phyloP scores from a whole-genome alignment of 345 rosid genomes.

The Sonneratia caseolaris region DNA sequence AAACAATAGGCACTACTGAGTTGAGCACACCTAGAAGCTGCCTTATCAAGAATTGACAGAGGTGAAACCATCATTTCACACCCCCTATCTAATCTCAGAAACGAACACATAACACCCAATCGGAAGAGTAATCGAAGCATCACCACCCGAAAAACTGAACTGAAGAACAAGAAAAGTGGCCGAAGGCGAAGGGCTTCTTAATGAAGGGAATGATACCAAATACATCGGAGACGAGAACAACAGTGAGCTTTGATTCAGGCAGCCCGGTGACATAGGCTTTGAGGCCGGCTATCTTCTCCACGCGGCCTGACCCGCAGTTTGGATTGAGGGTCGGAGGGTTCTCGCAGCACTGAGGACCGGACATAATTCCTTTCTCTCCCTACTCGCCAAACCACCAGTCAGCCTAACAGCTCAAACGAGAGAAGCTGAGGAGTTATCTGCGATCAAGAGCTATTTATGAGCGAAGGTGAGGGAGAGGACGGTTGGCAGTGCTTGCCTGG shows the following conservation, averaged over 20 bases:
- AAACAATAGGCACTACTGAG: background rate
- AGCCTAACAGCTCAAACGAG: too few species aligned
- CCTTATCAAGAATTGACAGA: background rate
- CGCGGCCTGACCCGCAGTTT: slow-evolving; percentile 19
- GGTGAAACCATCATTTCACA: background rate
- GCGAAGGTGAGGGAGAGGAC: too few species aligned
- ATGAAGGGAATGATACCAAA: slow-evolving; percentile 29
- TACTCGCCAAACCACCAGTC: too few species aligned
- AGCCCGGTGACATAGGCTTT: slow-evolving; percentile 26
- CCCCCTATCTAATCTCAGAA: background rate
- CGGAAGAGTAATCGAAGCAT: background rate
- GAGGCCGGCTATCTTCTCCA: slow-evolving; percentile 31
- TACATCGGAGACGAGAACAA: slow-evolving; percentile 2
- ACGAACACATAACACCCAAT: background rate
- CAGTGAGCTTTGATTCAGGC: slow-evolving; percentile 20
- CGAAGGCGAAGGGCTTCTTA: background rate
- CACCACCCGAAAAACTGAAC: background rate
- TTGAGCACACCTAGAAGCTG: background rate
- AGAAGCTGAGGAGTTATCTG: too few species aligned
- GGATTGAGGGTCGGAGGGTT: slow-evolving; percentile 31
- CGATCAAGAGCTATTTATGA: too few species aligned
- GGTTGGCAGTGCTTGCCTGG: too few species aligned
- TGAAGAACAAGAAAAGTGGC: background rate
- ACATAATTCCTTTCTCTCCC: slow-evolving; percentile 13
- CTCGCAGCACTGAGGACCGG: slow-evolving; percentile 36